phyloP scores from a whole-genome alignment of 768 basidiomycete genomes.

The Rhizopogon salebrosus region DNA sequence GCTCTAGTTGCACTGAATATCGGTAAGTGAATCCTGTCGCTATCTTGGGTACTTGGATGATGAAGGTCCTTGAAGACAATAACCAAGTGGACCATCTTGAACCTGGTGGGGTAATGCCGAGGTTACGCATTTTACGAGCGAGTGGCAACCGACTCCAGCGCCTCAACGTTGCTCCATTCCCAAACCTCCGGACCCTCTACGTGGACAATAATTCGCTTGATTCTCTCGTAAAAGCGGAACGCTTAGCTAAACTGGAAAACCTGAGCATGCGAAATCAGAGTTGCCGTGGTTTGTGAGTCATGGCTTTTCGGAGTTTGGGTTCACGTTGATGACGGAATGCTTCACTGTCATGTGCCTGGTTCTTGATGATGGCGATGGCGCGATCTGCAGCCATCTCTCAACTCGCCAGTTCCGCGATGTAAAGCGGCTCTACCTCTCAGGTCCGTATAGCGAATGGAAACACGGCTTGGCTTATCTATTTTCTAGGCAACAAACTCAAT shows the following conservation, averaged over 20 bases:
- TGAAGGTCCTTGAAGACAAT: conserved; percentile 48
- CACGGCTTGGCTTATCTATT: conserved; percentile 14
- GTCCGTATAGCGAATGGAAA: conserved; percentile 39
- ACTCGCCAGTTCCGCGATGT: conserved; percentile 80
- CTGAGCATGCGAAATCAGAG: conserved; percentile 88
- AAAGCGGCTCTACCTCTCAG: conserved; percentile 91
- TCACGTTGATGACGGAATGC: conserved; percentile 32
- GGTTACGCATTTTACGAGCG: conserved; percentile 77
- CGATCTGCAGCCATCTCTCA: conserved; percentile 35
- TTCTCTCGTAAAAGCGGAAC: conserved; percentile 46
- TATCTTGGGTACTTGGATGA: conserved; percentile 8
- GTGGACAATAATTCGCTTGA: conserved; percentile 77
- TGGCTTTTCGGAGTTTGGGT: conserved; percentile 8
- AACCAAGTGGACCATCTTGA: conserved; percentile 60
- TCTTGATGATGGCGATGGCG: conserved; percentile 27
- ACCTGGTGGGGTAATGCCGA: conserved; percentile 50
- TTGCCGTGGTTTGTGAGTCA: conserved; percentile 67
- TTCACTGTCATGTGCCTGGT: conserved; percentile 32
- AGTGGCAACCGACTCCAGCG: conserved; percentile 74
- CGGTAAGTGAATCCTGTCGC: conserved; percentile 50
- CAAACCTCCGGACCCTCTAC: conserved; percentile 83
- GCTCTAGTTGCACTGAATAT: conserved; percentile 72
- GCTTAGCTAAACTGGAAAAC: conserved; percentile 75
- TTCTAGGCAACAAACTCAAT: conserved; percentile 67
- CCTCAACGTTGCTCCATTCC: conserved; percentile 59